phyloP scores from a whole-genome alignment of 2,329 filamentous ascomycete genomes.

The Stemphylium lycopersici region DNA sequence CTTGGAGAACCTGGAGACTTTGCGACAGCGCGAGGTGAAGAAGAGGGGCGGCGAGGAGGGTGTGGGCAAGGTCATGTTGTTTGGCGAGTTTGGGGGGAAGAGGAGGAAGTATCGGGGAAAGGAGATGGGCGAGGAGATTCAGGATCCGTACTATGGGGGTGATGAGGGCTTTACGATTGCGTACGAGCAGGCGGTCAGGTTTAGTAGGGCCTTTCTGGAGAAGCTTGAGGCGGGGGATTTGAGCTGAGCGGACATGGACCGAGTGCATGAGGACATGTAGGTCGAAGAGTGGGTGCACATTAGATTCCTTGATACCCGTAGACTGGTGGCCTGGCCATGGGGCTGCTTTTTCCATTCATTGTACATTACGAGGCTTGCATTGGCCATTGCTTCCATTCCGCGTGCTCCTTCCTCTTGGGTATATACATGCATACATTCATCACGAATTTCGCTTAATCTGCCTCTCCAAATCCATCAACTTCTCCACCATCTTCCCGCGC shows the following conservation, averaged over 20 bases:
- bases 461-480: constrained; percentile 26
- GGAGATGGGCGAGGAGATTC: constrained; percentile 26
- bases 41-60: constrained; percentile 43
- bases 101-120: constrained; percentile 21
- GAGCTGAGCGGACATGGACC: constrained; percentile 20
- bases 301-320: constrained; percentile 30
- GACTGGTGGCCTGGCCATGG: background rate
- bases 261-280: background rate
- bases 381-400: background rate
- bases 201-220: constrained; percentile 76
- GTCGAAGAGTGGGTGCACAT: background rate
- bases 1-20: constrained; percentile 69
- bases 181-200: constrained; percentile 82
- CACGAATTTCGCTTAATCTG: constrained; percentile 26
- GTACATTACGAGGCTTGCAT: background rate
- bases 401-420: background rate
- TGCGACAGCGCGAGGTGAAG: constrained; percentile 61
- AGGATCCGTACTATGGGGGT: constrained; percentile 84
- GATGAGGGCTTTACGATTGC: constrained; percentile 51
- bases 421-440: background rate
- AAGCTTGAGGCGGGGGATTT: constrained; percentile 56
- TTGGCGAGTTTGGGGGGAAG: constrained; percentile 77
- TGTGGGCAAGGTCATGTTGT: constrained; percentile 71
- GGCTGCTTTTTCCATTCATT: constrained; percentile 1
- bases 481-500: constrained; percentile 29